phyloP scores from a whole-genome alignment of 179 eudicot genomes.

The Carnegiea gigantea region DNA sequence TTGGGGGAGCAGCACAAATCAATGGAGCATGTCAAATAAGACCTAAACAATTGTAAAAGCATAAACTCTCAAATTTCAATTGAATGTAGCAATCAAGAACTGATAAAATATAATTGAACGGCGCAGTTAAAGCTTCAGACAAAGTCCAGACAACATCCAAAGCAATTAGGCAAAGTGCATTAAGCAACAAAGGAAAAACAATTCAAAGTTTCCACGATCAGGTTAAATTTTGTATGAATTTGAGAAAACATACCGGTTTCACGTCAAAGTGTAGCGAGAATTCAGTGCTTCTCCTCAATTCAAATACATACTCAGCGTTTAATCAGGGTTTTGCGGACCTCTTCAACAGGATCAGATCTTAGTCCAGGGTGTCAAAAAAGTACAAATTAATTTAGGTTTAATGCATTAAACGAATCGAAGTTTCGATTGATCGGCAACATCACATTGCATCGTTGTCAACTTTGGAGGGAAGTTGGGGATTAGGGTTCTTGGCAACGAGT shows the following conservation, averaged over 20 bases:
- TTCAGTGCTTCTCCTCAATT: not conserved
- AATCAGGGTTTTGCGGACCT: not conserved
- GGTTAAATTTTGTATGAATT: no score
- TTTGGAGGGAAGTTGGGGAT: constrained; percentile 23
- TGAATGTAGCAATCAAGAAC: not conserved
- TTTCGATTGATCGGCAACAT: not conserved
- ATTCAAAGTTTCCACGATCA: no score
- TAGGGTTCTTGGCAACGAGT: constrained; percentile 16
- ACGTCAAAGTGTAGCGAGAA: not conserved
- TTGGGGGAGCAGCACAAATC: no score
- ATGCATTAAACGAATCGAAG: not conserved
- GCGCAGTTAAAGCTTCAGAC: not conserved
- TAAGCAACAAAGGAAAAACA: no score
- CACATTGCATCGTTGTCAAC: not conserved
- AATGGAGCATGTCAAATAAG: no score
- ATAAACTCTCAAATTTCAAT: no score
- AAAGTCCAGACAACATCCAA: not conserved
- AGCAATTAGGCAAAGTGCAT: not conserved
- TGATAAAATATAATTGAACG: not conserved
- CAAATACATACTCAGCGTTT: not conserved
- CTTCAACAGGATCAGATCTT: not conserved
- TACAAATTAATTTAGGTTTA: not conserved
- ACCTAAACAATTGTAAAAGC: not conserved
- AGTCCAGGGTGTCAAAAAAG: no score
- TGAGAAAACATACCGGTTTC: not conserved